Conservation (phyloP, 768 basidiomycete species). For the Mycena pura region DNA sequence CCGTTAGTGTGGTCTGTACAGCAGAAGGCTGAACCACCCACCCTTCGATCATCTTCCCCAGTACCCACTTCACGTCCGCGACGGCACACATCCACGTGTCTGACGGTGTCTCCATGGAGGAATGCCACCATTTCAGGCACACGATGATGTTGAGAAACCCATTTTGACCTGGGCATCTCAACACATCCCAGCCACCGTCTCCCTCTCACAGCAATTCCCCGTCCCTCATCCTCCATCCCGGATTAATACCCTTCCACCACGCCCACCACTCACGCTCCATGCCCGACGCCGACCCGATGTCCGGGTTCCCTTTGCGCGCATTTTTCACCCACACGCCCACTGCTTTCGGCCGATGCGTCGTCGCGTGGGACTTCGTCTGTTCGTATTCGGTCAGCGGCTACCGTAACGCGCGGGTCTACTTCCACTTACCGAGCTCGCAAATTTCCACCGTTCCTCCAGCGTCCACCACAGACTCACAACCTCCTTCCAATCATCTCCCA, state of each 20-base stretch:
- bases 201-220: slow-evolving; percentile 5
- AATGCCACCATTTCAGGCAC: slow-evolving; percentile 3
- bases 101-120: neutral
- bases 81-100: neutral
- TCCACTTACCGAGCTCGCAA: neutral
- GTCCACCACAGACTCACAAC: neutral
- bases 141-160: neutral
- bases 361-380: neutral
- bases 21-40: no score
- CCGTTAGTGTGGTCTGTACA: no score
- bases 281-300: neutral
- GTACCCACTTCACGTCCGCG: neutral
- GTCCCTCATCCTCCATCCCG: neutral
- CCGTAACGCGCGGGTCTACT: no score
- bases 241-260: slow-evolving; percentile 7
- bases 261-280: neutral
- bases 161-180: slow-evolving; percentile 1
- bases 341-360: neutral
- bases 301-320: neutral
- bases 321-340: neutral
- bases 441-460: neutral
- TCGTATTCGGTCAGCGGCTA: no score
- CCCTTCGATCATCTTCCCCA: neutral
- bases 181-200: neutral
- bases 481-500: neutral